Evolutionary conservation across 2,329 filamentous ascomycete species (phyloP).

Genomic region (Monosporascus sp.): DNA sequence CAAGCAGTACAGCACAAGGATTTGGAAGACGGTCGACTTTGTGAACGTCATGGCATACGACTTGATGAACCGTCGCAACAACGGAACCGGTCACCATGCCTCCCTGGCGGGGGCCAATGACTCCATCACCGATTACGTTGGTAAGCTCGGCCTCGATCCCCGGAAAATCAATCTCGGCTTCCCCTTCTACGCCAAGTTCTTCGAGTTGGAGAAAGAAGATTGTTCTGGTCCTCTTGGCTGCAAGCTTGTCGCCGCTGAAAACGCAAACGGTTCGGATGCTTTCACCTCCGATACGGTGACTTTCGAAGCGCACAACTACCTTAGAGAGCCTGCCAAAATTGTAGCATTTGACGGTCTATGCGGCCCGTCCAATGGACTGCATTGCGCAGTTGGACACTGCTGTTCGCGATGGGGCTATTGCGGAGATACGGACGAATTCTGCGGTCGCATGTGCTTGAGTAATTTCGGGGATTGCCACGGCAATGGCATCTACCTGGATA

Average conservation of each 20-base stretch:
- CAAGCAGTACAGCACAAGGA: conserved; percentile 51
- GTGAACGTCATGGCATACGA: conserved; percentile 71
- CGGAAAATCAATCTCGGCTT: conserved; percentile 55
- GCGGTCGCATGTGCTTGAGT: background rate
- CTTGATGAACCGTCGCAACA: conserved; percentile 64
- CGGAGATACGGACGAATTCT: background rate
- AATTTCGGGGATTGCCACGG: background rate
- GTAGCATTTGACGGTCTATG: background rate
- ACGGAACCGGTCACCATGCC: conserved; percentile 54
- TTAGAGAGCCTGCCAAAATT: background rate
- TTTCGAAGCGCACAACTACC: conserved; percentile 30
- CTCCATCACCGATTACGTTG: conserved; percentile 30
- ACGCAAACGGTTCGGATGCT: conserved; percentile 49
- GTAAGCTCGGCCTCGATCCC: conserved; percentile 39
- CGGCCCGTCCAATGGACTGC: background rate
- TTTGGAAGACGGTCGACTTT: conserved; percentile 57
- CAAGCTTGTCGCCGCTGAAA: conserved; percentile 49
- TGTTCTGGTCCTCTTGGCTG: conserved; percentile 43
- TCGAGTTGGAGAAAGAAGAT: conserved; percentile 40
- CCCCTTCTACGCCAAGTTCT: conserved; percentile 61
- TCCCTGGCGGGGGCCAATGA: conserved; percentile 47
- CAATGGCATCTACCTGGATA: background rate
- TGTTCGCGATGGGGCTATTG: background rate
- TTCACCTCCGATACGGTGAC: conserved; percentile 55
- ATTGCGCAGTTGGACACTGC: background rate